These are phyloP conservation scores for Aspergillus sp. DNA, from an alignment of 2,329 filamentous ascomycete genomes.

Conservation along the genomic window DNA sequence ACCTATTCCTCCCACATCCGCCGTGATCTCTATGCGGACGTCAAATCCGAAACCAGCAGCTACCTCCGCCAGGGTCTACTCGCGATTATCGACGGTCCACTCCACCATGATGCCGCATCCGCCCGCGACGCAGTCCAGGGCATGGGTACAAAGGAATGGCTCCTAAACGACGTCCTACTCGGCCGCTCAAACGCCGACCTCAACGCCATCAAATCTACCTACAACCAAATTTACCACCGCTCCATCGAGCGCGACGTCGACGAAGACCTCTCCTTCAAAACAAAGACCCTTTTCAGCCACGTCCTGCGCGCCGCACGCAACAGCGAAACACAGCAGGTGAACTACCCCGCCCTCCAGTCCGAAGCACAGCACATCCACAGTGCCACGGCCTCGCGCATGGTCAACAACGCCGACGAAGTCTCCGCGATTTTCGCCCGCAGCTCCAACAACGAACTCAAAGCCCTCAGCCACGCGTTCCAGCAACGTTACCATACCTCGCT, in stretches of 20 bases:
- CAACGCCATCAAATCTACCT: conserved; percentile 77
- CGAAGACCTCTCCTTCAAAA: conserved; percentile 81
- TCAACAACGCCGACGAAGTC: conserved; percentile 51
- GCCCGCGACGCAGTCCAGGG: conserved; percentile 73
- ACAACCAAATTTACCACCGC: conserved; percentile 65
- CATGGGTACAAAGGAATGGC: conserved; percentile 77
- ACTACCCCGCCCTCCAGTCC: conserved; percentile 69
- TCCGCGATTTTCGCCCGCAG: conserved; percentile 74
- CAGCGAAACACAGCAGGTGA: conserved; percentile 74
- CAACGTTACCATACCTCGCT: conserved; percentile 69
- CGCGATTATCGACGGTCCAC: conserved; percentile 73
- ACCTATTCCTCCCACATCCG: conserved; percentile 65
- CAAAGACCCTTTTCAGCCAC: conserved; percentile 79
- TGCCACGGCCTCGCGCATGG: conserved; percentile 68
- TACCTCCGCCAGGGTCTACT: conserved; percentile 75
- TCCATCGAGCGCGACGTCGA: conserved; percentile 71
- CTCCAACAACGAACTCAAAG: conserved; percentile 80
- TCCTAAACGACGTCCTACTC: conserved; percentile 84
- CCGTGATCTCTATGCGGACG: conserved; percentile 70
- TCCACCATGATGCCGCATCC: conserved; percentile 71
- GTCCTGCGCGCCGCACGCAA: conserved; percentile 71
- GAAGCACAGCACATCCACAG: conserved; percentile 76
- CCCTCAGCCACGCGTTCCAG: conserved; percentile 74
- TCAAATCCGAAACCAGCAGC: conserved; percentile 73
- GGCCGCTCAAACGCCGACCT: conserved; percentile 84